Conservation (phyloP, 805 yeast species). For the Myxozyma vanderwaltii region DNA sequence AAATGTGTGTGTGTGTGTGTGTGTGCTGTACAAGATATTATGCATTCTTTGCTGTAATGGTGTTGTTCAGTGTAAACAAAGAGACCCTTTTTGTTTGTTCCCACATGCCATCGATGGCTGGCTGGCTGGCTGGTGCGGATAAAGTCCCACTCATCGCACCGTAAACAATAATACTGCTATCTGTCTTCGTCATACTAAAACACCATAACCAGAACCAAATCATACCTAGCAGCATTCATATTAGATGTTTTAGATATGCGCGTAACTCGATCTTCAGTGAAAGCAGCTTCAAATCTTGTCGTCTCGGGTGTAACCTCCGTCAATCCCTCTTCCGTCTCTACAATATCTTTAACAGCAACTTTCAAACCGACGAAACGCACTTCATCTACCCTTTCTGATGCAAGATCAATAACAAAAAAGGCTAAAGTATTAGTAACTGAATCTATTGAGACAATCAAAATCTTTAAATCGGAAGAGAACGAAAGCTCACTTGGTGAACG, state of each 20-base stretch:
- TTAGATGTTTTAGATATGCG: background rate
- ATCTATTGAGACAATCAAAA: background rate
- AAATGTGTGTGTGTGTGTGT: too few relatives aligned
- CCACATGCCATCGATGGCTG: too few relatives aligned
- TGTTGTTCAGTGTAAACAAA: too few relatives aligned
- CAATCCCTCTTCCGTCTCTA: background rate
- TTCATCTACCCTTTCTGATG: background rate
- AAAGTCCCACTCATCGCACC: background rate
- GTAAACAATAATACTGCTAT: too few relatives aligned
- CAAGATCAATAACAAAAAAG: background rate
- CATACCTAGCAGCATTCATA: background rate
- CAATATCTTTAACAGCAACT: background rate
- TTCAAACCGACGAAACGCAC: background rate
- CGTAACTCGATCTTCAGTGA: slow-evolving; percentile 1
- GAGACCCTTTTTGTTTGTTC: too few relatives aligned
- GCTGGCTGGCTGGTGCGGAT: background rate
- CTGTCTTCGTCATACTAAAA: too few relatives aligned
- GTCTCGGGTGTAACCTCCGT: background rate
- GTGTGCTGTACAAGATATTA: too few relatives aligned
- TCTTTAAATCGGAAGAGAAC: background rate
- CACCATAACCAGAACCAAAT: too few relatives aligned
- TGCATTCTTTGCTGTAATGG: too few relatives aligned
- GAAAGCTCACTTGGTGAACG: background rate
- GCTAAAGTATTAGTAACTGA: background rate
- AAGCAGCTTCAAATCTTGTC: background rate